Conservation (phyloP, 768 basidiomycete genomes). For the Leccinum subgranulosum region DNA sequence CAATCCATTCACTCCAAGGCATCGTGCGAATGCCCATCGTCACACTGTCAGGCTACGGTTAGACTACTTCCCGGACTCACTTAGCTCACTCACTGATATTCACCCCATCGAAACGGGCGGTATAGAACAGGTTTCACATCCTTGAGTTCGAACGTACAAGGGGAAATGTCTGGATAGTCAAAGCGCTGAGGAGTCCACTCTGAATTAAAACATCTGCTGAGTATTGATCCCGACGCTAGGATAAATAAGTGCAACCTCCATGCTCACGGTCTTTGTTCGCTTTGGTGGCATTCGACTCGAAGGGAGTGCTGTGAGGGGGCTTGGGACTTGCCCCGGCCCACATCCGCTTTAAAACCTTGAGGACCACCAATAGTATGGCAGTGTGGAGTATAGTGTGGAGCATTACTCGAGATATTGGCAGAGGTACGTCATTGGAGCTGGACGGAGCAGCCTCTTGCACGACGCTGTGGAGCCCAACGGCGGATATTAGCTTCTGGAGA, state of each 20-base stretch:
- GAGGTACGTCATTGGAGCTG: conserved; percentile 24
- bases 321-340: neutral
- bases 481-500: conserved; percentile 11
- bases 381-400: conserved; percentile 19
- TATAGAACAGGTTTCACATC: conserved; percentile 58
- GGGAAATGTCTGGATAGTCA: conserved; percentile 47
- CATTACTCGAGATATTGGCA: conserved; percentile 2
- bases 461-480: neutral
- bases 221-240: neutral
- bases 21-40: conserved; percentile 70
- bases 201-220: conserved; percentile 19
- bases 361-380: conserved; percentile 6
- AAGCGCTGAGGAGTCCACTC: conserved; percentile 55
- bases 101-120: conserved; percentile 60
- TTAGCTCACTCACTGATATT: conserved; percentile 51
- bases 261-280: conserved; percentile 21
- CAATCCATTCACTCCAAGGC: conserved; percentile 72
- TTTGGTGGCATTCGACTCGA: conserved; percentile 1
- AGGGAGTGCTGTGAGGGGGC: neutral
- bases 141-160: conserved; percentile 36
- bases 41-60: conserved; percentile 37
- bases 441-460: neutral
- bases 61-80: neutral
- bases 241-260: conserved; percentile 17
- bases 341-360: conserved; percentile 14